These are phyloP conservation scores for Entomophthora muscae DNA, from an alignment of 371 early-diverging fungal species.

Conservation along the genomic window DNA sequence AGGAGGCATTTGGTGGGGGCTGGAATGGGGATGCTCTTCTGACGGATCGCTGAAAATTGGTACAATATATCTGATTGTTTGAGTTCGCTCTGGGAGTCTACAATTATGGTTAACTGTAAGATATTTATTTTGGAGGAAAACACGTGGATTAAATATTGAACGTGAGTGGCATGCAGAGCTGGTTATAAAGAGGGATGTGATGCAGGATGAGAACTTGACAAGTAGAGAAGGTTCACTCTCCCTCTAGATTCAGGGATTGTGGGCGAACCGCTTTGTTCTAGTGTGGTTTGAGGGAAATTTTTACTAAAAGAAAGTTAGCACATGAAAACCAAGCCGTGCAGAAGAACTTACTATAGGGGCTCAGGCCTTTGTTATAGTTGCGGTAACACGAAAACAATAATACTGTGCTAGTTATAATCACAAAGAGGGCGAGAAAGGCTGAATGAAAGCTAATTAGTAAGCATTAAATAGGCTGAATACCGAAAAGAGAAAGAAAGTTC, in stretches of 20 bases:
- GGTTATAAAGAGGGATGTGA: too few relatives aligned
- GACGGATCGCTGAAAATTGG: too few relatives aligned
- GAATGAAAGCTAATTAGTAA: not conserved
- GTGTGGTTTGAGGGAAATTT: not conserved
- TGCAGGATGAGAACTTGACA: too few relatives aligned
- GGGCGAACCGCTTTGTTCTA: not conserved
- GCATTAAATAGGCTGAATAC: constrained; percentile 18
- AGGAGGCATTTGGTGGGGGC: too few relatives aligned
- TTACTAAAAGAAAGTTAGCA: not conserved
- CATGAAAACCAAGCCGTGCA: not conserved
- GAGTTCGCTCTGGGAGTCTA: too few relatives aligned
- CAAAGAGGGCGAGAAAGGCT: not conserved
- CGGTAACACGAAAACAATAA: not conserved
- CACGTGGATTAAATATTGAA: too few relatives aligned
- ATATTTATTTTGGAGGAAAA: too few relatives aligned
- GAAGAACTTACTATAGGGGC: not conserved
- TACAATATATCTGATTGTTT: too few relatives aligned
- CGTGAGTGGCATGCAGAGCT: too few relatives aligned
- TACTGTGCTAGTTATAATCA: not conserved
- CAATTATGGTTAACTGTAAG: too few relatives aligned
- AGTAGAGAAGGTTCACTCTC: not conserved
- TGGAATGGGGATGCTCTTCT: too few relatives aligned
- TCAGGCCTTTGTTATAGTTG: not conserved
- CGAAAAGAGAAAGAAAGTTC: constrained; percentile 73
- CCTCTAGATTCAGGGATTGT: not conserved